Conservation (phyloP, 2,329 filamentous ascomycete species). For the Talaromyces rugulosus region DNA sequence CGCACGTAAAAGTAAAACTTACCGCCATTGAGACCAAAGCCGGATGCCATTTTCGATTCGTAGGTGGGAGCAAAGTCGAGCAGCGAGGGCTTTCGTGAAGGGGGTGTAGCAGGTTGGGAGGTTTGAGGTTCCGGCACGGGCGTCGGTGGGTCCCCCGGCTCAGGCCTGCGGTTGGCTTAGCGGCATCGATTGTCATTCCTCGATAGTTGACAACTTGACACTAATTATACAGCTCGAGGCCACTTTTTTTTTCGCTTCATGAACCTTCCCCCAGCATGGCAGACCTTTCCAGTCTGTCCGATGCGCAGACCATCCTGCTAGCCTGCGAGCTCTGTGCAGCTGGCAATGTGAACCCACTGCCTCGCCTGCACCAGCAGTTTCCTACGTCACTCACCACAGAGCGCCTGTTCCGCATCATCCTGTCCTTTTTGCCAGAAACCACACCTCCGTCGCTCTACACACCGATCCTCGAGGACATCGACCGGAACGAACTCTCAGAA, state of each 20-base stretch:
- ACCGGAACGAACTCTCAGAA: conserved; percentile 26
- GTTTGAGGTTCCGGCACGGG: conserved; percentile 1
- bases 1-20: conserved; percentile 22
- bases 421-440: conserved; percentile 60
- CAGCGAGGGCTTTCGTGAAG: conserved; percentile 16
- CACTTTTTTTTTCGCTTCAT: neutral
- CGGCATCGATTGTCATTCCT: neutral
- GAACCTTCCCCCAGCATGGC: conserved; percentile 27
- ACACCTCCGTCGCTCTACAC: conserved; percentile 49
- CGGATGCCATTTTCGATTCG: conserved; percentile 43
- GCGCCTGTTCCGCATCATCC: conserved; percentile 54
- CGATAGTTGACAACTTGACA: neutral
- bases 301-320: conserved; percentile 55
- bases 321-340: conserved; percentile 54
- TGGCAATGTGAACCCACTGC: conserved; percentile 50
- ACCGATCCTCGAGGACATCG: conserved; percentile 46
- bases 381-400: conserved; percentile 47
- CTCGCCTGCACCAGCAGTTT: conserved; percentile 47
- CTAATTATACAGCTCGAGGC: neutral
- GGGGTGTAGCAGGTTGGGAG: conserved; percentile 16
- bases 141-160: neutral
- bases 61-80: conserved; percentile 16
- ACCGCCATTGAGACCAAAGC: conserved; percentile 54
- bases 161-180: neutral
- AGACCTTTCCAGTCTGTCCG: conserved; percentile 40